These are phyloP conservation scores for Rutstroemia sp. DNA, from an alignment of 2,329 filamentous ascomycete genomes.

Conservation along the genomic window DNA sequence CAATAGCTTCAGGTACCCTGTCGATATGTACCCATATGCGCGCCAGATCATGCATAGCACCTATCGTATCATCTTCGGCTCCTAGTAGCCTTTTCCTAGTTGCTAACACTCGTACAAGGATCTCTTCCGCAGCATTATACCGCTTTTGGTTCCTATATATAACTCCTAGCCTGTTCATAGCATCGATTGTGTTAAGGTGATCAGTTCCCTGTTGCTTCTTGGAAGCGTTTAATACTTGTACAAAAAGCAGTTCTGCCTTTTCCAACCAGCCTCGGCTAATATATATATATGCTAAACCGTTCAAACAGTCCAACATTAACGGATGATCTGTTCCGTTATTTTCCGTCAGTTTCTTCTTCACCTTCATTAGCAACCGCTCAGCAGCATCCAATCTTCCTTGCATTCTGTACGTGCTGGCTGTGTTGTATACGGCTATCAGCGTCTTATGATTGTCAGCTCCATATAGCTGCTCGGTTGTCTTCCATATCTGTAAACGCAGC, in stretches of 20 bases:
- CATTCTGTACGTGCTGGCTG: too few relatives aligned
- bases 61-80: too few relatives aligned
- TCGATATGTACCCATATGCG: too few relatives aligned
- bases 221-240: background rate
- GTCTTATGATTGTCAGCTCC: background rate
- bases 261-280: background rate
- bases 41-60: too few relatives aligned
- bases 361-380: too few relatives aligned
- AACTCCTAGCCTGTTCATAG: background rate
- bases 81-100: too few relatives aligned
- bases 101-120: background rate
- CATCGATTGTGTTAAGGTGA: background rate
- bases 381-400: too few relatives aligned
- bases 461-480: too few relatives aligned
- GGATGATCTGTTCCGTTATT: too few relatives aligned
- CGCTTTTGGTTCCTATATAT: background rate
- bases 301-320: fast-evolving
- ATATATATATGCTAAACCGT: background rate
- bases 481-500: too few relatives aligned
- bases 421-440: background rate
- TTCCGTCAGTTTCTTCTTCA: too few relatives aligned
- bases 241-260: background rate
- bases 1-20: too few relatives aligned
- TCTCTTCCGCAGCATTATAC: background rate
- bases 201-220: background rate